Evolutionary conservation across 2,329 filamentous ascomycete species (phyloP).

Genomic region (Pseudopithomyces maydicus): DNA sequence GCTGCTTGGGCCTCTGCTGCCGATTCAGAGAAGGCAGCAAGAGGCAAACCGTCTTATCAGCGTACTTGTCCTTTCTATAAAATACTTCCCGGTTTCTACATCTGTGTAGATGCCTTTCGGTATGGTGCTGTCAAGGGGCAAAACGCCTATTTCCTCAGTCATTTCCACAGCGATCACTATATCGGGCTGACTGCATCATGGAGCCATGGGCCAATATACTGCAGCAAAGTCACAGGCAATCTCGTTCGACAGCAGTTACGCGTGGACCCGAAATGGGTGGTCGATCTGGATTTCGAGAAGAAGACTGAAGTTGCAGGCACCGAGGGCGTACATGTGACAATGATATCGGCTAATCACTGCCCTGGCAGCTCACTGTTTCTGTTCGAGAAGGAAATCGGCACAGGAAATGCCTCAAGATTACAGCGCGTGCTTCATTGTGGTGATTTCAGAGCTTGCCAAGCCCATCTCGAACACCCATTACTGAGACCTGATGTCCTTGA

Average conservation of each 20-base stretch:
- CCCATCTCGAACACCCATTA: constrained; percentile 80
- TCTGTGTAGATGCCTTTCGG: constrained; percentile 94
- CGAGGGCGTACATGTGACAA: constrained; percentile 82
- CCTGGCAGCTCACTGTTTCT: constrained; percentile 93
- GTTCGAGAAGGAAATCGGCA: constrained; percentile 78
- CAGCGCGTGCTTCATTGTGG: constrained; percentile 93
- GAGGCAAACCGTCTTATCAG: constrained; percentile 84
- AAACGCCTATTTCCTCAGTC: constrained; percentile 93
- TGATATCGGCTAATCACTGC: constrained; percentile 97
- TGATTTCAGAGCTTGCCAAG: constrained; percentile 89
- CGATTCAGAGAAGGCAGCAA: constrained; percentile 74
- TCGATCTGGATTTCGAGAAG: constrained; percentile 83
- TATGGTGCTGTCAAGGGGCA: constrained; percentile 93
- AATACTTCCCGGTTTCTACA: constrained; percentile 89
- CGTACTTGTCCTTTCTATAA: constrained; percentile 98
- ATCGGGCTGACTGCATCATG: constrained; percentile 86
- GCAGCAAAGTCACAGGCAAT: constrained; percentile 89
- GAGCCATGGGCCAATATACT: constrained; percentile 95
- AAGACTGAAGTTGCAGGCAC: constrained; percentile 80
- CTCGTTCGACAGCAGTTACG: constrained; percentile 84
- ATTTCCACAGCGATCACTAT: constrained; percentile 98
- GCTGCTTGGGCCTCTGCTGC: constrained; percentile 88
- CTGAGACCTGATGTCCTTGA: constrained; percentile 77
- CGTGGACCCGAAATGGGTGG: constrained; percentile 84
- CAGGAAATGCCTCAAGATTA: constrained; percentile 62